These are phyloP conservation scores for Talaromyces sp. DNA, from an alignment of 2,329 filamentous ascomycete genomes.

Conservation along the genomic window DNA sequence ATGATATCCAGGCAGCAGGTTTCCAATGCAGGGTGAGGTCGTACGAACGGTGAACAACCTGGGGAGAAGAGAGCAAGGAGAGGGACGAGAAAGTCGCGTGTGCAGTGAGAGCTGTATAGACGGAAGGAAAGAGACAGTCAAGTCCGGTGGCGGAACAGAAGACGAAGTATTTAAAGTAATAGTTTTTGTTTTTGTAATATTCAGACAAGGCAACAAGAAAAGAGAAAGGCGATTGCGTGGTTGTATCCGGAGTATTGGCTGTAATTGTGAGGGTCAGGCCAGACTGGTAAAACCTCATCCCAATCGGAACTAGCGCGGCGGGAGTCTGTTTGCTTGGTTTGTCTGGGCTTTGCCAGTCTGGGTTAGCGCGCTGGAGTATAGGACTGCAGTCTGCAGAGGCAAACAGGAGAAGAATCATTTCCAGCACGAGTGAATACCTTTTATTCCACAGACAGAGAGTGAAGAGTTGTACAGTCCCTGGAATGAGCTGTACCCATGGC, in stretches of 20 bases:
- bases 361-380: neutral
- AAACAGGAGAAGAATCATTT: neutral
- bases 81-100: conserved; percentile 1
- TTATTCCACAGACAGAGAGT: no score
- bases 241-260: neutral
- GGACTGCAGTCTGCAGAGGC: neutral
- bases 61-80: neutral
- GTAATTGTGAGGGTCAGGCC: neutral
- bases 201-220: conserved; percentile 5
- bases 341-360: neutral
- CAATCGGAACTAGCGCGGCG: conserved; percentile 10
- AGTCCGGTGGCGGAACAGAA: neutral
- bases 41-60: conserved; percentile 4
- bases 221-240: conserved; percentile 4
- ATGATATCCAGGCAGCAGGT: neutral
- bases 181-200: neutral
- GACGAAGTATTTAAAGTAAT: neutral
- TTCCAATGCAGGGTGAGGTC: neutral
- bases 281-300: conserved; percentile 1
- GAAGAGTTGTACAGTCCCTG: neutral
- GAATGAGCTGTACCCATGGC: no score
- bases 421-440: neutral
- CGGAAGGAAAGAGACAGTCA: neutral
- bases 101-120: neutral
- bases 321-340: conserved; percentile 5